Evolutionary conservation across 257 asterid genomes (phyloP).

Genomic region (Nemophila menziesii): DNA sequence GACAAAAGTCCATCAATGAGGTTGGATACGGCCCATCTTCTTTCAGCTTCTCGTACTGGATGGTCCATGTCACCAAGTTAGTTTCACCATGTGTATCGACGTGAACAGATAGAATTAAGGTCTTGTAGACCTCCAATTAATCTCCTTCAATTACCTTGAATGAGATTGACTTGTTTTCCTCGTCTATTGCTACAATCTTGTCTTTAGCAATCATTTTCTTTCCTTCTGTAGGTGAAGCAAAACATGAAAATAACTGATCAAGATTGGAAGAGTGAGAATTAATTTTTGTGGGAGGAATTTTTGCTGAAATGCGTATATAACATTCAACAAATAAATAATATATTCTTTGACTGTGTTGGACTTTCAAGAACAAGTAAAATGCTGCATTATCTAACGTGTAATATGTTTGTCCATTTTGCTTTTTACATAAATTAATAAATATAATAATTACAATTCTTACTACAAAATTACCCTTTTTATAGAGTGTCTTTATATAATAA

Average conservation of each 20-base stretch:
- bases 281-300: too few relatives aligned
- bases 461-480: too few relatives aligned
- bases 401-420: too few relatives aligned
- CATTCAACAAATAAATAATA: too few relatives aligned
- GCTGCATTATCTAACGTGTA: too few relatives aligned
- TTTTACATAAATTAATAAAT: too few relatives aligned
- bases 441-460: too few relatives aligned
- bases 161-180: neutral
- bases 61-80: slow-evolving; percentile 5
- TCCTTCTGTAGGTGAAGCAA: neutral
- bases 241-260: neutral
- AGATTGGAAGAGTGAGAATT: too few relatives aligned
- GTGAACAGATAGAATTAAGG: neutral
- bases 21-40: slow-evolving; percentile 3
- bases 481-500: too few relatives aligned
- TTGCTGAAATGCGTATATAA: too few relatives aligned
- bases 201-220: neutral
- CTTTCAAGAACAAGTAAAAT: too few relatives aligned
- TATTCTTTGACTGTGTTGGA: too few relatives aligned
- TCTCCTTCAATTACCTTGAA: slow-evolving; percentile 7
- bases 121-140: neutral
- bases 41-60: slow-evolving; percentile 3
- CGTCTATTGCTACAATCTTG: slow-evolving; percentile 1
- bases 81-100: slow-evolving; percentile 1
- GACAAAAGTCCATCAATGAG: neutral